Evolutionary conservation across 164 flowering plant genomes (phyloP).

Genomic region (Nymphaea colorata): DNA sequence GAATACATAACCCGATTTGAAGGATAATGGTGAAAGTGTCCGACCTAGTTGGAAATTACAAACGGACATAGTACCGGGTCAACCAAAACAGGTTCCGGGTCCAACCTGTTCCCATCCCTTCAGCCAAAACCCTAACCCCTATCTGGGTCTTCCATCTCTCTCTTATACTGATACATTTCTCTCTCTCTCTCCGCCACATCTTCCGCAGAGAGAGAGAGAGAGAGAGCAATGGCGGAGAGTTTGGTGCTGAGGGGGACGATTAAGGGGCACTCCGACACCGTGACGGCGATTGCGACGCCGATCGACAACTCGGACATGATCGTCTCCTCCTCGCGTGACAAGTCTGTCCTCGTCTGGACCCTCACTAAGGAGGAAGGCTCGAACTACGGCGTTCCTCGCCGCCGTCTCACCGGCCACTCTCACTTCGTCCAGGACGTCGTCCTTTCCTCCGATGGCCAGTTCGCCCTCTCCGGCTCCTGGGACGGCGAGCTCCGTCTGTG

Average conservation of each 20-base stretch:
- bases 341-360: slow-evolving; percentile 63
- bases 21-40: too few relatives aligned
- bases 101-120: too few relatives aligned
- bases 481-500: not conserved
- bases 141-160: too few relatives aligned
- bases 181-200: too few relatives aligned
- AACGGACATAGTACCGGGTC: too few relatives aligned
- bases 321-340: slow-evolving; percentile 78
- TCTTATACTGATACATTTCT: too few relatives aligned
- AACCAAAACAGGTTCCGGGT: too few relatives aligned
- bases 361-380: slow-evolving; percentile 49
- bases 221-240: slow-evolving; percentile 32
- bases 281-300: slow-evolving; percentile 84
- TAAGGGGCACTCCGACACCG: slow-evolving; percentile 77
- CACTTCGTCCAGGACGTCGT: slow-evolving; percentile 54
- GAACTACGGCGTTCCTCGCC: slow-evolving; percentile 49
- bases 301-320: slow-evolving; percentile 84
- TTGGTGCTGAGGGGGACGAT: slow-evolving; percentile 56
- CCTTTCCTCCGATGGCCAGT: slow-evolving; percentile 70
- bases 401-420: slow-evolving; percentile 65
- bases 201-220: not conserved
- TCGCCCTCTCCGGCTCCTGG: slow-evolving; percentile 38
- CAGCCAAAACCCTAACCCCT: too few relatives aligned
- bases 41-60: too few relatives aligned
- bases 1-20: too few relatives aligned